phyloP scores from a whole-genome alignment of 2,329 filamentous ascomycete species.

The Pseudovirgaria hyperparasitica region DNA sequence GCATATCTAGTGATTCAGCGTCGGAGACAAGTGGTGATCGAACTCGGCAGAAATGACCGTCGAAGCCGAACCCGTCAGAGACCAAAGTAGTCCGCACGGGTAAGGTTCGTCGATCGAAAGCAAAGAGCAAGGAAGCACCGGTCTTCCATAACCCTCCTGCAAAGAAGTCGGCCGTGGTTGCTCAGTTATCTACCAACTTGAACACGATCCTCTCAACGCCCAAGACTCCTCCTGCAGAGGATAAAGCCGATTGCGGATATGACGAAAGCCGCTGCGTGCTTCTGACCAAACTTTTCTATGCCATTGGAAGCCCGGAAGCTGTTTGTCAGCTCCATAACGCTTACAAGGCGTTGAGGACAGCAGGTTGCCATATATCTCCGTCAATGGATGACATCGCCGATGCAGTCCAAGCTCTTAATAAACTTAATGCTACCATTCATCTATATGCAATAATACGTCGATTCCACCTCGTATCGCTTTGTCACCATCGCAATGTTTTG shows the following conservation, averaged over 20 bases:
- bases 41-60: background rate
- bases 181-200: background rate
- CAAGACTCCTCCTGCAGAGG: background rate
- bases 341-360: background rate
- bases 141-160: no score
- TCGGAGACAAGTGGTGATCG: background rate
- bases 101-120: no score
- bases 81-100: no score
- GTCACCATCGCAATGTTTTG: background rate
- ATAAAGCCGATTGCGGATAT: background rate
- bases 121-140: no score
- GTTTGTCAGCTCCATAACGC: slow-evolving; percentile 1
- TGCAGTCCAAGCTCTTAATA: background rate
- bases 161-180: no score
- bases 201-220: background rate
- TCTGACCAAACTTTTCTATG: slow-evolving; percentile 2
- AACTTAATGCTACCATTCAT: background rate
- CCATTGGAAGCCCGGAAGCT: slow-evolving; percentile 1
- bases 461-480: slow-evolving; percentile 1
- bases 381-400: background rate
- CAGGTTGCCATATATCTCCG: background rate
- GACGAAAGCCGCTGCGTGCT: background rate
- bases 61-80: background rate
- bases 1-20: no score
- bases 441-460: background rate